Conservation (phyloP, 2,329 filamentous ascomycete genomes). For the Claviceps lovelessii region DNA sequence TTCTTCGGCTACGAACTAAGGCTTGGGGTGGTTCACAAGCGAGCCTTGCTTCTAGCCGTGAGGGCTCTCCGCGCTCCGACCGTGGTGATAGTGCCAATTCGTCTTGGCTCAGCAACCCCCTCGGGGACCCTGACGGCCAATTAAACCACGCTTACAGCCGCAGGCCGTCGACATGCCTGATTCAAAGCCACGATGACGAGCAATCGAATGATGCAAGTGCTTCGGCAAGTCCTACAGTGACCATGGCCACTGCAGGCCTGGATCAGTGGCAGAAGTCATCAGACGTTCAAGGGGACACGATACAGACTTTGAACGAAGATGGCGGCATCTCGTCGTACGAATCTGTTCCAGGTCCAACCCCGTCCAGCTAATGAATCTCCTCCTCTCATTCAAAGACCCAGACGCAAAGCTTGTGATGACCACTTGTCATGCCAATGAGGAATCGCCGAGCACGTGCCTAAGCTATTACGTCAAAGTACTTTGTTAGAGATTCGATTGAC, state of each 20-base stretch:
- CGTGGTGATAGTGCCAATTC: slow-evolving; percentile 27
- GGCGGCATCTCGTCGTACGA: background rate
- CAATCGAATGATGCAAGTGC: slow-evolving; percentile 30
- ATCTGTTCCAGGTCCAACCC: too few species aligned
- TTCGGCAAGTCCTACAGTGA: slow-evolving; percentile 37
- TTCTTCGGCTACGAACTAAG: slow-evolving; percentile 57
- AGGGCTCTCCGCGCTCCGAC: slow-evolving; percentile 36
- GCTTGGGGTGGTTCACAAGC: slow-evolving; percentile 73
- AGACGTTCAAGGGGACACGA: background rate
- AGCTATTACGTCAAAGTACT: background rate
- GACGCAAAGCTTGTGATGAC: background rate
- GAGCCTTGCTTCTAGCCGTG: slow-evolving; percentile 45
- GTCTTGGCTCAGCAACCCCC: slow-evolving; percentile 4
- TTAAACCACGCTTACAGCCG: slow-evolving; percentile 21
- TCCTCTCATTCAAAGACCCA: background rate
- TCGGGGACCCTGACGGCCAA: slow-evolving; percentile 1
- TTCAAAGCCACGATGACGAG: slow-evolving; percentile 32
- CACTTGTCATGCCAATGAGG: background rate
- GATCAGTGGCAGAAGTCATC: background rate
- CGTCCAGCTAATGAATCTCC: background rate
- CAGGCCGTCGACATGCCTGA: slow-evolving; percentile 36
- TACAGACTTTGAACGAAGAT: background rate
- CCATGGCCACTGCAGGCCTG: slow-evolving; percentile 22
- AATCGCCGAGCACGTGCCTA: slow-evolving; percentile 6
- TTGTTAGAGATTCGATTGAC: slow-evolving; percentile 37